Conservation (phyloP, 257 asterid genomes). For the Mentha longifolia region DNA sequence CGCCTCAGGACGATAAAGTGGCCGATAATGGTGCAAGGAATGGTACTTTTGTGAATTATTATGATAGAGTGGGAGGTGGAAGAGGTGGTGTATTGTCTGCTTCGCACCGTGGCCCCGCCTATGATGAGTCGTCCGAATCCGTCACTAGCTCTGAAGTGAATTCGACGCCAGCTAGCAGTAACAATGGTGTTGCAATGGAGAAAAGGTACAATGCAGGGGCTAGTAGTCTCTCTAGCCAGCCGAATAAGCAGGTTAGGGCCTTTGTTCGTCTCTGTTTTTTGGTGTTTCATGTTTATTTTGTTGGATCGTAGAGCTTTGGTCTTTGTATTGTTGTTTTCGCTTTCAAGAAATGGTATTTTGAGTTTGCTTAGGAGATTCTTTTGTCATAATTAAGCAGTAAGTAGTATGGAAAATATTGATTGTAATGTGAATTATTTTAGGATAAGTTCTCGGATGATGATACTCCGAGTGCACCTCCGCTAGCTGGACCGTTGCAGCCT, state of each 20-base stretch:
- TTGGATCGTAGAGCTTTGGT: neutral
- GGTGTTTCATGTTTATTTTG: neutral
- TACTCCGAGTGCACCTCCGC: constrained; percentile 88
- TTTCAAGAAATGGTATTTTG: neutral
- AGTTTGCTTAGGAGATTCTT: no score
- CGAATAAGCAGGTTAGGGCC: constrained; percentile 25
- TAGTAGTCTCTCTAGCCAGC: constrained; percentile 19
- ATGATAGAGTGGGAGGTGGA: constrained; percentile 26
- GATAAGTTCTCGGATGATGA: constrained; percentile 44
- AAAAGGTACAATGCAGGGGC: constrained; percentile 25
- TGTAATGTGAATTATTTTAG: constrained; percentile 19
- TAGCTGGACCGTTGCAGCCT: constrained; percentile 43
- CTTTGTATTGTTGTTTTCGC: neutral
- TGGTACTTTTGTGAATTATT: neutral
- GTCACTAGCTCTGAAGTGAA: constrained; percentile 55
- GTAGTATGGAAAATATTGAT: neutral
- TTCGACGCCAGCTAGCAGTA: constrained; percentile 36
- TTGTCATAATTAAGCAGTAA: no score
- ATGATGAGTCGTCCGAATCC: constrained; percentile 50
- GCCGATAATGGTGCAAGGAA: constrained; percentile 39
- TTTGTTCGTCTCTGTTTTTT: neutral
- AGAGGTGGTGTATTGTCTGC: constrained; percentile 28
- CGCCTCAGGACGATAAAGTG: constrained; percentile 78
- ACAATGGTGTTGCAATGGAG: constrained; percentile 30
- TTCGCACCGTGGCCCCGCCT: constrained; percentile 30